Percentiles rank a stretch among this genome's conserved stretches.
These are phyloP conservation scores for Persicaria maculosa DNA, from an alignment of 148 eudicot genomes.

Conservation along the genomic window DNA sequence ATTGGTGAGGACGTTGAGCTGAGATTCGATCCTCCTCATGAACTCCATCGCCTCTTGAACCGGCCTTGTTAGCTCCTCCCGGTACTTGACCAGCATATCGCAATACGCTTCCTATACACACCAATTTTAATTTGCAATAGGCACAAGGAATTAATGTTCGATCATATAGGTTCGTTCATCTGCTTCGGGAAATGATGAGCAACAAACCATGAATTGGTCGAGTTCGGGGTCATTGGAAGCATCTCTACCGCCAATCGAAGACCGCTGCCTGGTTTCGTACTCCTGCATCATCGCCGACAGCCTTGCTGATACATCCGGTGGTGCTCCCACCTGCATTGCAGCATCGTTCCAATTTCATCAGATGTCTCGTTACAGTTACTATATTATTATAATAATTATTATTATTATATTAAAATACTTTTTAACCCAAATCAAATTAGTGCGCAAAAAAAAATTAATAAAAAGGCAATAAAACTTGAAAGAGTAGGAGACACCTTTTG, in stretches of 20 bases:
- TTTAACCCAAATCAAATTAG: no score
- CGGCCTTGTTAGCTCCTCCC: constrained; percentile 79
- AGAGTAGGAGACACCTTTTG: constrained; percentile 50
- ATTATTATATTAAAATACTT: no score
- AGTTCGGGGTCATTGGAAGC: constrained; percentile 80
- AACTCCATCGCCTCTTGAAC: constrained; percentile 95
- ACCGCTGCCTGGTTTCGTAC: constrained; percentile 65
- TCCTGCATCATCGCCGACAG: constrained; percentile 63
- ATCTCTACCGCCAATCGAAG: constrained; percentile 35
- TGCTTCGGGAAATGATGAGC: not conserved
- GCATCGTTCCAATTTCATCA: not conserved
- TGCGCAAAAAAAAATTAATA: not conserved
- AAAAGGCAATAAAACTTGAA: not conserved
- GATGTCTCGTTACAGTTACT: not conserved
- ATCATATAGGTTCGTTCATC: no score
- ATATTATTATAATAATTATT: not conserved
- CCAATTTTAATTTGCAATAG: not conserved
- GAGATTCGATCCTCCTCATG: constrained; percentile 76
- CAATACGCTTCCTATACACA: constrained; percentile 75
- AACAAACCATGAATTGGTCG: constrained; percentile 81
- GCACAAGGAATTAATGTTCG: not conserved
- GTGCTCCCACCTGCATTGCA: constrained; percentile 72
- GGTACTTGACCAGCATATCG: constrained; percentile 84
- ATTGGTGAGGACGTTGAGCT: constrained; percentile 56
- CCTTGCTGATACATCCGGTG: constrained; percentile 72